These are phyloP conservation scores for Malania oleifera DNA, from an alignment of 164 flowering plant genomes.

Conservation along the genomic window DNA sequence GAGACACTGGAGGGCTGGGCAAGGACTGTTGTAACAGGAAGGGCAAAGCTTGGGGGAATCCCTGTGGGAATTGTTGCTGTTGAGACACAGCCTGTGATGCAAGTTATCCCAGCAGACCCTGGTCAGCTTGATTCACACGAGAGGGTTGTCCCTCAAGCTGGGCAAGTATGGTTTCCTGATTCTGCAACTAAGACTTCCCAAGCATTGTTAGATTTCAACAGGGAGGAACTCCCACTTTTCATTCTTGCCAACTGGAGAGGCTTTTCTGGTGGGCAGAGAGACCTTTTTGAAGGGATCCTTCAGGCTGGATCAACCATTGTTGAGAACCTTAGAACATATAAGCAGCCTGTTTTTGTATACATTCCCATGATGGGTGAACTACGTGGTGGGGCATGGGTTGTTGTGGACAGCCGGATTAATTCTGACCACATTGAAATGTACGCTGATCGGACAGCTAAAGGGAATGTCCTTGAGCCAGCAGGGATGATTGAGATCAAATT, in stretches of 20 bases:
- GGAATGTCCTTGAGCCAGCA: conserved; percentile 99
- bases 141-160: conserved; percentile 97
- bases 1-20: conserved; percentile 99
- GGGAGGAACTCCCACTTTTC: conserved; percentile 95
- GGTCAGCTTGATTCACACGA: conserved; percentile 99
- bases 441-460: conserved; percentile 88
- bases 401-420: conserved; percentile 86
- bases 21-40: conserved; percentile 94
- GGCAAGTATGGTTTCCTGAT: conserved; percentile 99
- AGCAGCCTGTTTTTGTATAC: conserved; percentile 91
- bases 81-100: conserved; percentile 98
- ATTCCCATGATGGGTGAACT: conserved; percentile 98
- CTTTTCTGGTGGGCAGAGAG: conserved; percentile 98
- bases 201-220: conserved; percentile 88
- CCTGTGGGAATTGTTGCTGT: conserved; percentile 97
- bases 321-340: conserved; percentile 91
- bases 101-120: conserved; percentile 97
- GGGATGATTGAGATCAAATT: conserved; percentile 98
- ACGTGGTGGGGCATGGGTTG: conserved; percentile 99
- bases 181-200: conserved; percentile 96
- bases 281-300: conserved; percentile 96
- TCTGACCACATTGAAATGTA: conserved; percentile 96
- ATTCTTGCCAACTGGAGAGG: conserved; percentile 99
- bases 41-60: conserved; percentile 98
- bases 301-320: conserved; percentile 99